Conservation (phyloP, 768 basidiomycete species). For the Melanogaster broomeanus region DNA sequence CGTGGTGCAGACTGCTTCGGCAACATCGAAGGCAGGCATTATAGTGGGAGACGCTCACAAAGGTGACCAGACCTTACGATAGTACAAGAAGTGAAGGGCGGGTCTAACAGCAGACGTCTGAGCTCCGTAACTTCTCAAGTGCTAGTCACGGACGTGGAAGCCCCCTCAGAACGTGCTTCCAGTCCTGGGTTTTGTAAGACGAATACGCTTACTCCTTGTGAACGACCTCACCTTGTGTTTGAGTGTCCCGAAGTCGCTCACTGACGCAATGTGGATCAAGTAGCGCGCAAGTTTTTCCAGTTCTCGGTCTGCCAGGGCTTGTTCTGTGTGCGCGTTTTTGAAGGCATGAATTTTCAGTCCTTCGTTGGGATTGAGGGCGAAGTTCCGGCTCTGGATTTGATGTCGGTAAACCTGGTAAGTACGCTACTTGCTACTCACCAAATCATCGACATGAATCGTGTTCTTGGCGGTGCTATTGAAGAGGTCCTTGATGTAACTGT, state of each 20-base stretch:
- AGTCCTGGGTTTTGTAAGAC: conserved; percentile 26
- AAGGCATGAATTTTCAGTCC: conserved; percentile 85
- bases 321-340: conserved; percentile 71
- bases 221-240: conserved; percentile 59
- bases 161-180: conserved; percentile 32
- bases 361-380: conserved; percentile 82
- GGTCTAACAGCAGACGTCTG: neutral
- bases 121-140: neutral
- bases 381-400: conserved; percentile 65
- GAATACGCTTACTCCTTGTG: neutral
- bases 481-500: neutral
- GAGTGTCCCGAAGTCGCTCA: conserved; percentile 62
- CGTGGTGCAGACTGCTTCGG: neutral
- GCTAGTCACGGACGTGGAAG: conserved; percentile 16
- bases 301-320: conserved; percentile 67
- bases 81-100: neutral
- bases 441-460: conserved; percentile 88
- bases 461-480: conserved; percentile 57
- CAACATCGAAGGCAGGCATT: neutral
- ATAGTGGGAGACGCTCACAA: neutral
- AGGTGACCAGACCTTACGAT: neutral
- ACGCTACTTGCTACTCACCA: conserved; percentile 43
- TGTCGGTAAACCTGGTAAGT: neutral
- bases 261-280: conserved; percentile 59
- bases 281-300: conserved; percentile 66